These are phyloP conservation scores for Puccinia triticina DNA, from an alignment of 1,284 basidiomycete genomes.

Conservation along the genomic window DNA sequence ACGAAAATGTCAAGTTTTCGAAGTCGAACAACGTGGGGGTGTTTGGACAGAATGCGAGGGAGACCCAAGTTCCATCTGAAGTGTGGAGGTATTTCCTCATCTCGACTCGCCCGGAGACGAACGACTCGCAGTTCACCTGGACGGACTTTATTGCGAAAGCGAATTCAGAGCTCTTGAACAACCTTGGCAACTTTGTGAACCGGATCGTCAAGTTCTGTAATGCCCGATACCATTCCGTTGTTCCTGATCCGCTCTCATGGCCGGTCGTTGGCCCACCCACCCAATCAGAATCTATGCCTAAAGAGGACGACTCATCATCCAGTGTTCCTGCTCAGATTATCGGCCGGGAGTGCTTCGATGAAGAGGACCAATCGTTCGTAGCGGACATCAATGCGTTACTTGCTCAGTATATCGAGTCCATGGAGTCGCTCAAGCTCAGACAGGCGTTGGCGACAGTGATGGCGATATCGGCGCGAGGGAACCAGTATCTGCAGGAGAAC, in stretches of 20 bases:
- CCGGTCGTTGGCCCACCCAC: conserved; percentile 23
- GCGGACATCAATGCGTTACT: conserved; percentile 78
- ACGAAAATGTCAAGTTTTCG: conserved; percentile 98
- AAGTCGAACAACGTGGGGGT: conserved; percentile 97
- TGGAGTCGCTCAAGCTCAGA: conserved; percentile 90
- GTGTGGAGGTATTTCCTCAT: conserved; percentile 98
- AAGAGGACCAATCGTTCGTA: conserved; percentile 78
- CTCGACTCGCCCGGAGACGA: conserved; percentile 88
- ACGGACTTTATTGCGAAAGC: conserved; percentile 89
- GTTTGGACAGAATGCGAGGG: conserved; percentile 90
- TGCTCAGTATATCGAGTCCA: conserved; percentile 78
- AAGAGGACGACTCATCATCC: background rate
- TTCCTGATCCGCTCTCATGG: conserved; percentile 48
- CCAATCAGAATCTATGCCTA: conserved; percentile 1
- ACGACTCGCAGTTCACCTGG: conserved; percentile 97
- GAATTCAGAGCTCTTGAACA: conserved; percentile 92
- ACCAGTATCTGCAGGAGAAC: conserved; percentile 88
- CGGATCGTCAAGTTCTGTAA: conserved; percentile 64
- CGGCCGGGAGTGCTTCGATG: conserved; percentile 54
- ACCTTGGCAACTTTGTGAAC: conserved; percentile 98
- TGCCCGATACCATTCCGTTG: conserved; percentile 32
- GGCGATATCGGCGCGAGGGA: conserved; percentile 87
- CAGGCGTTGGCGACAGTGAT: conserved; percentile 84
- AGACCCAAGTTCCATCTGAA: conserved; percentile 86
- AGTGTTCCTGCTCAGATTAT: background rate